A percentile compares a stretch with the other conserved stretches of the same genome.
Conservation (phyloP, 1,284 basidiomycete genomes). For the Phlebopus sp. region DNA sequence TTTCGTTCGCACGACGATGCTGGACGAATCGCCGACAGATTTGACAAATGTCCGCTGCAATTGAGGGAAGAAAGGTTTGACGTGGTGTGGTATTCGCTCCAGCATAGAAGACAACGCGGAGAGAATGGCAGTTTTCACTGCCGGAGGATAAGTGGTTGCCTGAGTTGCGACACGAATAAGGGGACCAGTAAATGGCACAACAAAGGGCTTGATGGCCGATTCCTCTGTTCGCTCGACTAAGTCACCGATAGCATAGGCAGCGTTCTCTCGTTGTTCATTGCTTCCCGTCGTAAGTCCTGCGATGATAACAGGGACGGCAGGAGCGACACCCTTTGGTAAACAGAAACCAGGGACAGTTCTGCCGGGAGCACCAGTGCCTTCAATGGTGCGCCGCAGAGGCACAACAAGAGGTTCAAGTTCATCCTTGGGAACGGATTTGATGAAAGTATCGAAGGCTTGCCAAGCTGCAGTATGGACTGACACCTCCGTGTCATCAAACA, state of each 20-base stretch:
- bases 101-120: constrained; percentile 81
- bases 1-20: constrained; percentile 75
- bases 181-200: constrained; percentile 95
- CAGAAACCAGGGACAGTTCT: constrained; percentile 84
- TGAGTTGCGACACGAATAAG: constrained; percentile 92
- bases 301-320: constrained; percentile 86
- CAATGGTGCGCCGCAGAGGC: constrained; percentile 86
- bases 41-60: constrained; percentile 97
- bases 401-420: constrained; percentile 89
- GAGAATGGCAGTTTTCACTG: constrained; percentile 88
- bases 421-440: constrained; percentile 91
- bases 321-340: constrained; percentile 86
- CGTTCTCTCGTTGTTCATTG: constrained; percentile 88
- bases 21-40: constrained; percentile 80
- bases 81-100: constrained; percentile 81
- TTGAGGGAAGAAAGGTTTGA: constrained; percentile 98
- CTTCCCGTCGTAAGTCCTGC: constrained; percentile 81
- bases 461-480: constrained; percentile 83
- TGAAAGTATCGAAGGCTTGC: constrained; percentile 82
- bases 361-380: constrained; percentile 80
- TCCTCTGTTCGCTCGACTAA: constrained; percentile 90
- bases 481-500: constrained; percentile 78
- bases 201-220: constrained; percentile 90
- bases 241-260: constrained; percentile 92
- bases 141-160: constrained; percentile 83